These are phyloP conservation scores for Talaromyces sp. DNA, from an alignment of 2,329 filamentous ascomycete genomes.

Conservation along the genomic window DNA sequence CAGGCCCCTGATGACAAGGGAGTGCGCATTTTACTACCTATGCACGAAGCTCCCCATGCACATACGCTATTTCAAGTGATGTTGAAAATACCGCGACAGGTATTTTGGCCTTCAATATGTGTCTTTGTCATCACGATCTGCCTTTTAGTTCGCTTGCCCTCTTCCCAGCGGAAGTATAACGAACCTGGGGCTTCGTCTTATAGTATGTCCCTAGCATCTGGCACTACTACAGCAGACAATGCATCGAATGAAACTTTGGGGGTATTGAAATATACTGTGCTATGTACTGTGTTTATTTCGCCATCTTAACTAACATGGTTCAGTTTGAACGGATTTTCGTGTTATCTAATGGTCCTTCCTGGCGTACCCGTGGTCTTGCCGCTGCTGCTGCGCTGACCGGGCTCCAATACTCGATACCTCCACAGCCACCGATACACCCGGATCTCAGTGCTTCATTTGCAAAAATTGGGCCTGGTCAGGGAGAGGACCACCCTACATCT, in stretches of 20 bases:
- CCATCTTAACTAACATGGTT: not conserved
- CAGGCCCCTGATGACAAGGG: too few species aligned
- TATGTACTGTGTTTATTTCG: not conserved
- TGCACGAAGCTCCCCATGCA: too few species aligned
- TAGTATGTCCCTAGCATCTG: not conserved
- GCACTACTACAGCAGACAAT: not conserved
- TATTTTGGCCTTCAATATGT: too few species aligned
- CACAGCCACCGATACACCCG: conserved; percentile 34
- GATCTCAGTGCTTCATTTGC: conserved; percentile 33
- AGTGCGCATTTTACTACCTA: too few species aligned
- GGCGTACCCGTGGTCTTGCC: conserved; percentile 40
- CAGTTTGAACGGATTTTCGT: conserved; percentile 35
- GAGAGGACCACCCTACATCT: conserved; percentile 6
- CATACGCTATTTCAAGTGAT: too few species aligned
- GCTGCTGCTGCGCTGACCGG: conserved; percentile 38
- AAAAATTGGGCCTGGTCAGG: conserved; percentile 17
- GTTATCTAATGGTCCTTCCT: conserved; percentile 36
- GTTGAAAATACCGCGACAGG: too few species aligned
- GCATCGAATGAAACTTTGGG: not conserved
- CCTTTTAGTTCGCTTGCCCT: too few species aligned
- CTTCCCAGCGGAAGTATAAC: too few species aligned
- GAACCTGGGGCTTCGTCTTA: too few species aligned
- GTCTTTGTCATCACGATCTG: too few species aligned
- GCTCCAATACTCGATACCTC: conserved; percentile 36
- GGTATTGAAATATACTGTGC: not conserved